A percentile compares a stretch with the other conserved stretches of the same genome.
Evolutionary conservation across 2,329 filamentous ascomycete species (phyloP).

Genomic region (Exophiala sp.): DNA sequence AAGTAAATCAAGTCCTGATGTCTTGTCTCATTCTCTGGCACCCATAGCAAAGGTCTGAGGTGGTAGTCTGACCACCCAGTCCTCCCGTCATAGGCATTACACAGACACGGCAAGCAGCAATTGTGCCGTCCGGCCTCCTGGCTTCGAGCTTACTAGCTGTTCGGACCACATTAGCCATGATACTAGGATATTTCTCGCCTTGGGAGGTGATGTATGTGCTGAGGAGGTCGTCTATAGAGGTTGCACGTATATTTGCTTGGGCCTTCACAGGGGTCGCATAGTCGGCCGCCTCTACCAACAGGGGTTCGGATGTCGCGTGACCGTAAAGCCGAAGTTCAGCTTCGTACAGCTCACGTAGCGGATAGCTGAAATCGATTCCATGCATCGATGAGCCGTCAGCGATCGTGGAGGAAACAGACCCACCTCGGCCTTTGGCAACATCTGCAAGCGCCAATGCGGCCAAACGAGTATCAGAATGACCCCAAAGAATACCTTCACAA

Average conservation of each 20-base stretch:
- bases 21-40: slow-evolving; percentile 39
- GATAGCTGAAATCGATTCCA: slow-evolving; percentile 67
- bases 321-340: slow-evolving; percentile 72
- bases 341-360: slow-evolving; percentile 78
- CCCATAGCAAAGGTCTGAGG: slow-evolving; percentile 38
- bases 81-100: slow-evolving; percentile 3
- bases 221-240: slow-evolving; percentile 91
- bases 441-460: slow-evolving; percentile 82
- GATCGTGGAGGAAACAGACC: slow-evolving; percentile 75
- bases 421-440: slow-evolving; percentile 87
- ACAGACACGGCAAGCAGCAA: slow-evolving; percentile 64
- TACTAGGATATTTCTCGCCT: slow-evolving; percentile 79
- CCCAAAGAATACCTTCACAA: slow-evolving; percentile 73
- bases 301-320: slow-evolving; percentile 35
- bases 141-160: slow-evolving; percentile 76
- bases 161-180: slow-evolving; percentile 91
- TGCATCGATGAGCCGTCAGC: slow-evolving; percentile 66
- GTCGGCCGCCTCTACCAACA: slow-evolving; percentile 17
- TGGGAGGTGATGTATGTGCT: slow-evolving; percentile 81
- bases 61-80: not conserved
- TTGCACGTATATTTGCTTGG: slow-evolving; percentile 57
- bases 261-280: slow-evolving; percentile 16
- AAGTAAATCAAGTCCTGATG: slow-evolving; percentile 10
- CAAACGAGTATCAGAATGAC: slow-evolving; percentile 80
- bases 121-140: slow-evolving; percentile 43